Evolutionary conservation across 495 filamentous ascomycete genomes (phyloP), one percentile per base, ranked within the genome.

Genomic region (Penicillium nucicola): DNA sequence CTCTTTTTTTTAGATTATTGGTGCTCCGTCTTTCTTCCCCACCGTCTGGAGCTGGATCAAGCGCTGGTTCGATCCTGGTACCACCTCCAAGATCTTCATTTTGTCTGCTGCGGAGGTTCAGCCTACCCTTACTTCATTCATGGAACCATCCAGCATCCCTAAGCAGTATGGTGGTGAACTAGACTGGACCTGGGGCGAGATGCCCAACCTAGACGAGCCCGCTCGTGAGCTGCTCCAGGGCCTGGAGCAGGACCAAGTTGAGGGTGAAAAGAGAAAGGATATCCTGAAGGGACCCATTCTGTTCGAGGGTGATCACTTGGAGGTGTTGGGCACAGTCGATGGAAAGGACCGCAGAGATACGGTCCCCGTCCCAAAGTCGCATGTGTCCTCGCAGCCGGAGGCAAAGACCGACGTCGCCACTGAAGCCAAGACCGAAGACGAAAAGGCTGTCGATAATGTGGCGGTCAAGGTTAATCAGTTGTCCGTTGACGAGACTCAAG

Each of bases 21-120:
- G 90, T 38, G 91, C 91, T 1, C 91, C 91, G 4, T 76, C 82
- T 36, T 96, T 95, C 78, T 96, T 96, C 72, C 88, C 88, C 23
- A 95, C 90, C 10, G 88, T 96, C 43, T 95, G 91, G 91, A 81
- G 87, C 54, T 95, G 91, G 91, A 86, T 95, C 69, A 95, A 95
- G 75, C 84, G 85, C 61, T 96, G 91, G 91, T 95, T 95, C 64
- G 91, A 96, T 70, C 91, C 91, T 20, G 86, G 87, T 49, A 96
- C 91, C 38, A 89, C 90, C 3, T 90, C 87, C 53, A 95, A 96
- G 71, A 95, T 96, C 60, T 92, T 95, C 65, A 90, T 96, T 55
- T 80, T 95, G 49, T 77, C 76, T 42, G 69, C 81, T 18, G 58
- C 77, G 28, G 84, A 93, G 65, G 82, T 93, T 45, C 75, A 84